Evolutionary conservation across 75 land plant genomes (phyloP), one percentile per base, ranked within the genome.

Genomic region (Cunninghamia lanceolata): DNA sequence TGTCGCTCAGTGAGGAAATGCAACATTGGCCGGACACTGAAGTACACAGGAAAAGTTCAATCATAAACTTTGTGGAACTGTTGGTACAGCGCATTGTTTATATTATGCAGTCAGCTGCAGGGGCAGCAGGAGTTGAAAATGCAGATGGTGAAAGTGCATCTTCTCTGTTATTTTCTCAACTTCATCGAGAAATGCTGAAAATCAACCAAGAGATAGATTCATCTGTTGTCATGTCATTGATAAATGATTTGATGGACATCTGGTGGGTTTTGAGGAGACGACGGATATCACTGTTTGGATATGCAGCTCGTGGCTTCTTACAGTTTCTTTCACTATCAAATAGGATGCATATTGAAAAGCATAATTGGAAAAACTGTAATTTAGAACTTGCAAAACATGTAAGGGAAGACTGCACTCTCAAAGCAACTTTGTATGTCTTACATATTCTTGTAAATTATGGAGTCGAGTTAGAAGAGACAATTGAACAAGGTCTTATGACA

Each of bases 251-350:
- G 83, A 85, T 94, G 79, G 91, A 91, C 76, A 85, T 98, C 59
- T 98, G 99, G 99, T 93, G 97, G 99, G 84, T 89, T 19, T 82
- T 98, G 73, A 93, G 99, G 88, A 86, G 80, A 78, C 90, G 99
- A 87, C 85, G 95, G 85, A 91, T 95, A 5, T 89, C 92, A 80
- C 85, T 96, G 32, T 98, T 92, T 93, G 94, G 92, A 50, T 90
- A 91, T 88, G 97, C 99, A 75, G 97, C 95, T 83, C 87, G 88
- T 85, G 99, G 99, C 68, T 98, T 92, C 85, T 90, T 98, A 73
- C 88, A 95, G 85, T 97, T 90, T 82, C 92, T 98, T 87, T 90
- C 91, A 50, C 73, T 92, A 77, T 96, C 99, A 10, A 93, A 92
- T 53, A 79, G 83, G 30, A 88, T 85, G 34, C 39, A 70, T 88